Evolutionary conservation across 352 stramenopile species (phyloP), one percentile per base, ranked within the genome.

Genomic region (Globisporangium camurandrum): DNA sequence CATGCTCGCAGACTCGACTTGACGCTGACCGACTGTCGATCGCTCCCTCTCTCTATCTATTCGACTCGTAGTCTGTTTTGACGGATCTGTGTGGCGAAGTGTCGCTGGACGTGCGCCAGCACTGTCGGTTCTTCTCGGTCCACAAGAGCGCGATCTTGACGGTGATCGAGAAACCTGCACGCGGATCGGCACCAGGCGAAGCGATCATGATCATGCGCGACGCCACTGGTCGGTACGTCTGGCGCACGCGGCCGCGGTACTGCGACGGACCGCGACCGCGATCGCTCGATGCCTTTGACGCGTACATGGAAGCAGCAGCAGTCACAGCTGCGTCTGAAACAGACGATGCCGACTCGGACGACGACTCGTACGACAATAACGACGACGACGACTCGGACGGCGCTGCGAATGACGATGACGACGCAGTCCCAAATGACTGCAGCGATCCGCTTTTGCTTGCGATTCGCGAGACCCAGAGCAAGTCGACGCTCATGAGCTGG

Each of bases 71-170:
- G 78, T 69, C 61, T 9, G 68, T 81, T 14, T 56, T 90, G 56
- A 39, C 51, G 8, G 73, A 91, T 24, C 64, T 86, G 34, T 87
- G 72, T 40, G 64, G 71, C 7, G 48, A 75, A 28, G 66, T 66
- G 23, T 59, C 54, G 0, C 61, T 57, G 16, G 64, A 83, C 27
- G 69, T 76, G 10, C 56, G 71, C 44, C 49, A 58, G 12, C 66
- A 86, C 48, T 89, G 77, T 42, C 82, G 79, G 14, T 93, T 91
- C 61, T 93, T 93, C 42, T 78, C 78, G 2, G 59, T 91, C 40
- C 87, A 88, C 68, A 88, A 89, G 47, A 80, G 71, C 27, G 75
- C 83, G 0, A 75, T 94, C 19, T 38, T 94, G 46, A 89, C 68
- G 9, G 75, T 92, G 3, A 86, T 91, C 28, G 83, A 94, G 40